Evolutionary conservation across 495 filamentous ascomycete species (phyloP).

Genomic region (Poronia punctata): DNA sequence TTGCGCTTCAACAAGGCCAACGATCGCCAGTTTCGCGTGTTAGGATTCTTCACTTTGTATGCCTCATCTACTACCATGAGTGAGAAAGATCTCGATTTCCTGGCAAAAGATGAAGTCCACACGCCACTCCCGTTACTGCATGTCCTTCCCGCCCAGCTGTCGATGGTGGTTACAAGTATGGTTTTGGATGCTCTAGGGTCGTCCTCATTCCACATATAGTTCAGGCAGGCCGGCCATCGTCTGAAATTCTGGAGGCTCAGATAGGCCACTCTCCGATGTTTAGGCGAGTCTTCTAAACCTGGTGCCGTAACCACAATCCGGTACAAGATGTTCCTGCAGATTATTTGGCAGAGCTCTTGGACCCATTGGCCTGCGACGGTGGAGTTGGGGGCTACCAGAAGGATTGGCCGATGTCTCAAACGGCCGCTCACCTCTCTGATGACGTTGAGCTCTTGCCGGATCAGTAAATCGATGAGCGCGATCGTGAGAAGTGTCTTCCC

Average conservation of each 20-base stretch:
- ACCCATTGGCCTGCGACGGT: conserved; percentile 22
- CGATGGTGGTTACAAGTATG: conserved; percentile 17
- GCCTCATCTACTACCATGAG: conserved; percentile 24
- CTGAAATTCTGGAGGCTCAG: conserved; percentile 5
- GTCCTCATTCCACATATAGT: conserved; percentile 18
- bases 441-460: conserved; percentile 14
- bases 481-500: conserved; percentile 66
- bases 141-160: conserved; percentile 17
- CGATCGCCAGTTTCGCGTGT: conserved; percentile 15
- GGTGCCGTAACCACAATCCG: conserved; percentile 13
- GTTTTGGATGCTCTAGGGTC: conserved; percentile 3
- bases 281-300: neutral
- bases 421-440: neutral
- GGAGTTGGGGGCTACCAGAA: conserved; percentile 16
- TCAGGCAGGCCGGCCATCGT: conserved; percentile 6
- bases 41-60: conserved; percentile 16
- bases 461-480: conserved; percentile 14
- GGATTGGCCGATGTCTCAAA: conserved; percentile 11
- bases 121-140: neutral
- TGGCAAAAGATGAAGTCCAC: conserved; percentile 15
- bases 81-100: conserved; percentile 14
- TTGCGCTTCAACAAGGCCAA: conserved; percentile 15
- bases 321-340: conserved; percentile 2
- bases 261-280: neutral
- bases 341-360: conserved; percentile 11